These are phyloP conservation scores for Clitopilus hobsonii DNA, from an alignment of 768 basidiomycete species.

Conservation along the genomic window DNA sequence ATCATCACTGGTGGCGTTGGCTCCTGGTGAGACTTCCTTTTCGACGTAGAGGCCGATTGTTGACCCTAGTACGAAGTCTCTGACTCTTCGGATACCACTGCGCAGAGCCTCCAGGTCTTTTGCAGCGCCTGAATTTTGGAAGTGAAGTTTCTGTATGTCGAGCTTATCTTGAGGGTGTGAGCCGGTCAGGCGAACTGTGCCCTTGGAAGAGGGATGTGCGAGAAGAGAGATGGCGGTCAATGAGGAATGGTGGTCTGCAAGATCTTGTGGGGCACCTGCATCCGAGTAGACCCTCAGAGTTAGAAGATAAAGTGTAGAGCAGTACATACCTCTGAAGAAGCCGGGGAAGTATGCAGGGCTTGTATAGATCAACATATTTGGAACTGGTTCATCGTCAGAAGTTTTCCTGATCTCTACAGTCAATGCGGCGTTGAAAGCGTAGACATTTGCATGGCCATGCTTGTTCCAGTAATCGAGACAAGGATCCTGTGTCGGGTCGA, in stretches of 20 bases:
- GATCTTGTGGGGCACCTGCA: constrained; percentile 15
- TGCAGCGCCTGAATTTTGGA: constrained; percentile 18
- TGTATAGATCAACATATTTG: constrained; percentile 22
- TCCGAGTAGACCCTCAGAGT: neutral
- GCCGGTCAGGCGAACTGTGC: constrained; percentile 24
- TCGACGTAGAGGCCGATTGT: constrained; percentile 13
- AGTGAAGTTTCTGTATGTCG: constrained; percentile 23
- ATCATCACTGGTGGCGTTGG: constrained; percentile 13
- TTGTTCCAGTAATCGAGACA: constrained; percentile 23
- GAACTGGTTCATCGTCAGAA: constrained; percentile 13
- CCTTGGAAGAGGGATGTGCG: constrained; percentile 24
- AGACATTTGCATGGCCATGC: constrained; percentile 17
- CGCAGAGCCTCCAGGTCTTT: constrained; percentile 20
- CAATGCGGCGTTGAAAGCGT: constrained; percentile 21
- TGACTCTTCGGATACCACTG: constrained; percentile 19
- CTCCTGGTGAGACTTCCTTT: constrained; percentile 17
- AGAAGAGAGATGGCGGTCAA: constrained; percentile 21
- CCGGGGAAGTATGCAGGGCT: constrained; percentile 20
- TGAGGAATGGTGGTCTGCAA: constrained; percentile 16
- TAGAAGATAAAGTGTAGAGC: neutral
- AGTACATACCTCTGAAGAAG: constrained; percentile 18
- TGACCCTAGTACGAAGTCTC: constrained; percentile 12
- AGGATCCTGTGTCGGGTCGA: constrained; percentile 20
- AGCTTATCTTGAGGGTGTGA: constrained; percentile 23
- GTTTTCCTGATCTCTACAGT: constrained; percentile 19